Evolutionary conservation across 768 basidiomycete genomes (phyloP).

Genomic region (Royoungia palumana): DNA sequence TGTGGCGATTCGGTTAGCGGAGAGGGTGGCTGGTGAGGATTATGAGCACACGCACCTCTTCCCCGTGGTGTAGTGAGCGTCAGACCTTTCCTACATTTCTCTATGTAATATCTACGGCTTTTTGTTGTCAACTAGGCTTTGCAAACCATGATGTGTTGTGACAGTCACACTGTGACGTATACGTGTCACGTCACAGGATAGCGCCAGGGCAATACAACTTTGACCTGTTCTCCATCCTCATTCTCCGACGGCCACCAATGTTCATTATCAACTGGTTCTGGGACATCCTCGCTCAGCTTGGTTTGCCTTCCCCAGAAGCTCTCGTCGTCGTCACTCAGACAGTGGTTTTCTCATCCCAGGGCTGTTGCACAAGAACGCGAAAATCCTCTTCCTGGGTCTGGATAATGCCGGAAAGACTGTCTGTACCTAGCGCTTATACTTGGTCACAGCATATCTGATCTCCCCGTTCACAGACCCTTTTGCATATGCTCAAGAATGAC

Average conservation of each 20-base stretch:
- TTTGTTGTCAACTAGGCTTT: not conserved
- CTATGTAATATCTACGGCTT: too few species aligned
- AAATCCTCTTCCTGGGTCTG: conserved; percentile 97
- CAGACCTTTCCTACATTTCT: conserved; percentile 61
- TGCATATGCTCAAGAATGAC: conserved; percentile 99
- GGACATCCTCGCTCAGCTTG: conserved; percentile 91
- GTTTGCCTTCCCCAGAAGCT: conserved; percentile 43
- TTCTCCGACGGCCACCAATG: conserved; percentile 44
- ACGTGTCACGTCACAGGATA: conserved; percentile 23
- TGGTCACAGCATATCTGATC: conserved; percentile 3
- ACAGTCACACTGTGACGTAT: conserved; percentile 10
- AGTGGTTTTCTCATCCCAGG: conserved; percentile 43
- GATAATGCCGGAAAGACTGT: conserved; percentile 99
- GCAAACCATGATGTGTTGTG: not conserved
- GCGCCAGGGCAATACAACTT: not conserved
- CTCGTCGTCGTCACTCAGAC: not conserved
- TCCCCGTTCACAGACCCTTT: conserved; percentile 60
- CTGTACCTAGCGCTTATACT: conserved; percentile 24
- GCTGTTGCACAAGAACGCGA: conserved; percentile 95
- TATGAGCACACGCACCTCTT: conserved; percentile 55
- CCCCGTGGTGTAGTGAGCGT: conserved; percentile 54
- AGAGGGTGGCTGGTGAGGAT: conserved; percentile 54
- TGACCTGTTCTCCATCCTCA: conserved; percentile 22
- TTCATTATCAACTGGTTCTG: conserved; percentile 95
- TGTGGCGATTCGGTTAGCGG: conserved; percentile 70